These are phyloP conservation scores for Trichopus zeylanicus DNA, from an alignment of 116 monocot genomes.

Conservation along the genomic window DNA sequence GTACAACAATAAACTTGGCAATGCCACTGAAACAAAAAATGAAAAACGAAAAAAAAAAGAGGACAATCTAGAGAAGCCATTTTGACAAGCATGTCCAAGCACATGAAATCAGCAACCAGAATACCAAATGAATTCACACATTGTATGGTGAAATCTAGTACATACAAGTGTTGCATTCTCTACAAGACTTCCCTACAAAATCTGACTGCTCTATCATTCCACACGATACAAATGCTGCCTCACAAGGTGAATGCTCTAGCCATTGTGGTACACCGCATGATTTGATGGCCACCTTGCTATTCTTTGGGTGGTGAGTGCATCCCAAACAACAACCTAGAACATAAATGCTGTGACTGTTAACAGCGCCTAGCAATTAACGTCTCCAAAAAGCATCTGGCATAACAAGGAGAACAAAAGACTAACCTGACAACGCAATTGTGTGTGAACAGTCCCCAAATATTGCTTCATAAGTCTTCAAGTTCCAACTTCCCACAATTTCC, in stretches of 20 bases:
- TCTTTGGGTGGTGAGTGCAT: slow-evolving; percentile 69
- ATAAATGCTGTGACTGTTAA: slow-evolving; percentile 21
- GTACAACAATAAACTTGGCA: too few relatives aligned
- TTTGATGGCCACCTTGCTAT: slow-evolving; percentile 75
- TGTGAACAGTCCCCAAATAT: slow-evolving; percentile 70
- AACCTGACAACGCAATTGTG: slow-evolving; percentile 72
- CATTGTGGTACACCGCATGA: slow-evolving; percentile 67
- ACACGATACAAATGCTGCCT: slow-evolving; percentile 63
- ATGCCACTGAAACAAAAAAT: too few relatives aligned
- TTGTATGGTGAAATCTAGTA: too few relatives aligned
- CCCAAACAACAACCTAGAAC: slow-evolving; percentile 78
- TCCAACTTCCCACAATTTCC: slow-evolving; percentile 86
- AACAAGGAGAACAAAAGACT: slow-evolving; percentile 1
- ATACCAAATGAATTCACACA: too few relatives aligned
- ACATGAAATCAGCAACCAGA: too few relatives aligned
- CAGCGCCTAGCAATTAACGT: slow-evolving; percentile 71
- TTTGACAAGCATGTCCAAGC: too few relatives aligned
- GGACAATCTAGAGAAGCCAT: too few relatives aligned
- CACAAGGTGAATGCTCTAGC: slow-evolving; percentile 79
- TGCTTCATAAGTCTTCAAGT: slow-evolving; percentile 82
- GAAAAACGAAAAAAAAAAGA: too few relatives aligned
- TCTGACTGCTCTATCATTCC: slow-evolving; percentile 76
- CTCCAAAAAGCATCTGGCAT: too few relatives aligned
- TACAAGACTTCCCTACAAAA: slow-evolving; percentile 65
- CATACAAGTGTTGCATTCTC: too few relatives aligned